Evolutionary conservation across 805 yeast genomes (phyloP).

Genomic region (Cyberlindnera amylophila): DNA sequence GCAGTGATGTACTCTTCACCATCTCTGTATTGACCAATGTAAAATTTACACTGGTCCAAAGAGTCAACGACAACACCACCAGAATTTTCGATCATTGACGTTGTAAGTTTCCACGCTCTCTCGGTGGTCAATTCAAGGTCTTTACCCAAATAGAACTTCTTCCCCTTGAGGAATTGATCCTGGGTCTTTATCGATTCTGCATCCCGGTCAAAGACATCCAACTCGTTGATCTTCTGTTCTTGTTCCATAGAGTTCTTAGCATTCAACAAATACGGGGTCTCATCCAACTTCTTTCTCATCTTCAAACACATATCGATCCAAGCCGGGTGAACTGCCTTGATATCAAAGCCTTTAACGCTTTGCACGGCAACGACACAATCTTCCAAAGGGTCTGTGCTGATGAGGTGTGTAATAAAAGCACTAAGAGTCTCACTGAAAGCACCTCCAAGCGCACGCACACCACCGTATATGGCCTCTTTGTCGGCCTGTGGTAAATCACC

Average conservation of each 20-base stretch:
- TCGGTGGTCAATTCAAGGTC: conserved; percentile 58
- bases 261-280: conserved; percentile 41
- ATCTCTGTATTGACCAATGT: conserved; percentile 57
- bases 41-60: conserved; percentile 38
- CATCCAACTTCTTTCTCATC: conserved; percentile 47
- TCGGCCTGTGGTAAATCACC: conserved; percentile 57
- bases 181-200: conserved; percentile 10
- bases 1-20: conserved; percentile 55
- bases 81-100: conserved; percentile 40
- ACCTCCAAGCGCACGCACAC: conserved; percentile 74
- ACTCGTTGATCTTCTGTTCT: conserved; percentile 9
- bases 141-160: conserved; percentile 45
- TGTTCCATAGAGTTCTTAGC: conserved; percentile 12
- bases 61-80: conserved; percentile 49
- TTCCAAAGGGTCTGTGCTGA: conserved; percentile 55
- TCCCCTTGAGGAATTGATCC: conserved; percentile 37
- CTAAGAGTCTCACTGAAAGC: conserved; percentile 57
- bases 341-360: conserved; percentile 35
- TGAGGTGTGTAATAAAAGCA: conserved; percentile 72
- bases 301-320: conserved; percentile 77
- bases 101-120: conserved; percentile 37
- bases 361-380: conserved; percentile 54
- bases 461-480: conserved; percentile 63
- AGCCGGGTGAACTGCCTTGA: conserved; percentile 65
- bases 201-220: conserved; percentile 13